Conservation (phyloP, 2,329 filamentous ascomycete genomes). For the Diplodia scrobiculata region DNA sequence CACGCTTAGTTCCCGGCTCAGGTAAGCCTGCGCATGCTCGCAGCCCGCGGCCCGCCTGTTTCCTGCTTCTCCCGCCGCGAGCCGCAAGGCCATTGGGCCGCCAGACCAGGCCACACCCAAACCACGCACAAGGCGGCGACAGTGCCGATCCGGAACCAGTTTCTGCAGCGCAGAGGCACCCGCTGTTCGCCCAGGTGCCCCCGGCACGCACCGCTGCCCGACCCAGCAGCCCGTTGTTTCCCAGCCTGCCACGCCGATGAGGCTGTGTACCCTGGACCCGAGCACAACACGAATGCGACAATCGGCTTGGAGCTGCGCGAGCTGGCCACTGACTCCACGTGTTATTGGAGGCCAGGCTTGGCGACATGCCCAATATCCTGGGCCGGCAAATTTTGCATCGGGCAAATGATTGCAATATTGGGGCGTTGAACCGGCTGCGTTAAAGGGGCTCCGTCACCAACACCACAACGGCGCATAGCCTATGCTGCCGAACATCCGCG, state of each 20-base stretch:
- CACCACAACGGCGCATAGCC: slow-evolving; percentile 4
- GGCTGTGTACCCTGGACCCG: slow-evolving; percentile 20
- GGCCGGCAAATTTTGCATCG: background rate
- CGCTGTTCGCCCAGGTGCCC: background rate
- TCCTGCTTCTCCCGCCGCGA: background rate
- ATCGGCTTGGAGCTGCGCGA: slow-evolving; percentile 2
- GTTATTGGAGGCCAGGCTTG: slow-evolving; percentile 14
- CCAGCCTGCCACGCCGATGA: background rate
- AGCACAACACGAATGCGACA: slow-evolving; percentile 20
- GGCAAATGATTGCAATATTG: slow-evolving; percentile 16
- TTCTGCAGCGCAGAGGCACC: background rate
- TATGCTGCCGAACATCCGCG: slow-evolving; percentile 15
- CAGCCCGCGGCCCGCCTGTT: background rate
- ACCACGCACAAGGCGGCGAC: background rate
- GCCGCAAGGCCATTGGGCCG: slow-evolving; percentile 4
- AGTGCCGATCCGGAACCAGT: background rate
- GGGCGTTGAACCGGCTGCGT: background rate
- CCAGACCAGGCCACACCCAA: background rate
- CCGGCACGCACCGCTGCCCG: background rate
- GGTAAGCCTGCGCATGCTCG: slow-evolving; percentile 10
- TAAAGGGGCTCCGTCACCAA: slow-evolving; percentile 19
- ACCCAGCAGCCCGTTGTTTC: background rate
- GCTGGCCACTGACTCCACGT: slow-evolving; percentile 13
- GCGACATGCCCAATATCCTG: slow-evolving; percentile 2
- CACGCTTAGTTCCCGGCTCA: slow-evolving; percentile 12